phyloP scores from a whole-genome alignment of 208 protist genomes.

The Blastocrithidia nonstop region DNA sequence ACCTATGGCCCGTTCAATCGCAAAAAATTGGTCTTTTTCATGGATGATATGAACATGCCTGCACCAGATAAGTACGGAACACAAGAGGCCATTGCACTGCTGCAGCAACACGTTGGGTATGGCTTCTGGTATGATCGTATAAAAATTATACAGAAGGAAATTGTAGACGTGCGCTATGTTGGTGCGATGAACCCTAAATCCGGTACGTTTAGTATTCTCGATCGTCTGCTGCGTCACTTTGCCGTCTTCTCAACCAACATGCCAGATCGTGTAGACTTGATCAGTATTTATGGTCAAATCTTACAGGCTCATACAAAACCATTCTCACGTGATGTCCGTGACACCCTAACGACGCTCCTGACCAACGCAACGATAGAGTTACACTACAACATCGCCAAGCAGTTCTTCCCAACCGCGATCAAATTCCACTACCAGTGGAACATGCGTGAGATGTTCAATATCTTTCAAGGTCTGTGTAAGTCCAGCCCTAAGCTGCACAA shows the following conservation, averaged over 20 bases:
- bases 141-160: constrained; percentile 90
- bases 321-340: constrained; percentile 78
- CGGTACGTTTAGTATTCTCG: constrained; percentile 95
- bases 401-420: constrained; percentile 95
- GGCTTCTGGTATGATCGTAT: constrained; percentile 96
- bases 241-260: constrained; percentile 93
- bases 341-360: constrained; percentile 70
- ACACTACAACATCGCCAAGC: constrained; percentile 76
- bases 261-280: constrained; percentile 81
- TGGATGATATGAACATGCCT: constrained; percentile 99
- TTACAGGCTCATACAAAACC: constrained; percentile 83
- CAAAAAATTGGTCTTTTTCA: constrained; percentile 95
- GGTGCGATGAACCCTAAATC: constrained; percentile 97
- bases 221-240: constrained; percentile 94
- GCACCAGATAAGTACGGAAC: constrained; percentile 97
- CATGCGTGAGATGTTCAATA: constrained; percentile 94
- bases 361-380: constrained; percentile 89
- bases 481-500: constrained; percentile 79
- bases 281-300: constrained; percentile 92
- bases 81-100: constrained; percentile 93
- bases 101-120: constrained; percentile 97
- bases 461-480: constrained; percentile 91
- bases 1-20: constrained; percentile 92
- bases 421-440: constrained; percentile 99
- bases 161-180: constrained; percentile 92